Evolutionary conservation across 2,329 filamentous ascomycete species (phyloP), one percentile per base, ranked within the genome.

Genomic region (Fusarium transvaalense): DNA sequence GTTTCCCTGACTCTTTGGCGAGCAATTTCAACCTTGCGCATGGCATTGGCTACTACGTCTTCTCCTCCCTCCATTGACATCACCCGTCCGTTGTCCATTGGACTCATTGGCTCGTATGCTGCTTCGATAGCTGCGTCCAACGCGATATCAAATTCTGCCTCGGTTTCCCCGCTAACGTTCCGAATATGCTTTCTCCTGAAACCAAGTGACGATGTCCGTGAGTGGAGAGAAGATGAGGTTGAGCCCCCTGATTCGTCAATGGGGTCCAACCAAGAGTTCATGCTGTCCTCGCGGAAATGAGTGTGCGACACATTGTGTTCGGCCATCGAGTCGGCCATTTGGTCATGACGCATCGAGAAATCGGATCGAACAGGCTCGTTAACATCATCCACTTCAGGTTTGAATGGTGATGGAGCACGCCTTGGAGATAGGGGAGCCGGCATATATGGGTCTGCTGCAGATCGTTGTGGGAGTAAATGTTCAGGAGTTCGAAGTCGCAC

Each of bases 71-170:
- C 82, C 77, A 35, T 80, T 75, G 25, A 78, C 76, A 45, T 80
- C 75, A 58, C 68, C 31, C 10, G 52, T 14, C 62, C 68, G n/a
- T 76, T 70, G n/a, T 83, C 79, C 25, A 82, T 81, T 9, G 84
- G 78, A 19, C 85, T 84, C 77, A 87, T 88, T 6, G 92, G 92
- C 75, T 97, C 94, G 67, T 98, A 99, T 7, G 95, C 96, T 51
- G 95, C 95, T 78, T 98, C 96, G 10, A 98, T 94, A 15, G 96
- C 96, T 25, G 94, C 95, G 80, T 98, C 95, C 42, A 98, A 84
- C 6, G 96, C 96, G 10, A 93, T 94, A 79, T 97, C 94, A 70
- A 98, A 97, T 75, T 97, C 94, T 9, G 92, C 91, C 77, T 97
- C 93, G 0, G 93, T 96, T 31, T 86, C 89, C 43, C 89, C 89